phyloP scores from a whole-genome alignment of 164 flowering plant species.

The Chimonanthus praecox region DNA sequence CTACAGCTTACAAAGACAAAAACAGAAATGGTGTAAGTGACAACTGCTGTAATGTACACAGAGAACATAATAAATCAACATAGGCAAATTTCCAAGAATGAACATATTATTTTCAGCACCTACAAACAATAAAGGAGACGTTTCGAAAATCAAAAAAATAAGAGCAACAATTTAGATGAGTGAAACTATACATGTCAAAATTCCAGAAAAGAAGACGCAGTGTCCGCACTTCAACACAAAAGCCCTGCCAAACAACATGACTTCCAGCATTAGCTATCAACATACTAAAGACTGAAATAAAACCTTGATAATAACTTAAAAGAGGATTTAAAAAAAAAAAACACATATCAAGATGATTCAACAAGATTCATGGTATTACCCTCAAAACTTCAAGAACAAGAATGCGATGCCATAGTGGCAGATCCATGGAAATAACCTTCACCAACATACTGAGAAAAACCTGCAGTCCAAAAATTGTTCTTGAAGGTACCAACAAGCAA shows the following conservation, averaged over 20 bases:
- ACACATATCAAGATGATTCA: neutral
- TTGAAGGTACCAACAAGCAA: neutral
- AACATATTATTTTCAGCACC: neutral
- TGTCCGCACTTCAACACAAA: slow-evolving; percentile 95
- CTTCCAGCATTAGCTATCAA: neutral
- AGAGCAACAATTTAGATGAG: neutral
- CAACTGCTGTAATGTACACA: neutral
- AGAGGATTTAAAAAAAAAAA: neutral
- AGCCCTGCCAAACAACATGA: slow-evolving; percentile 54
- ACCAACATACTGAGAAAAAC: slow-evolving; percentile 96
- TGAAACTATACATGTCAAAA: slow-evolving; percentile 83
- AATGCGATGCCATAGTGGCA: slow-evolving; percentile 97
- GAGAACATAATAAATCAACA: neutral
- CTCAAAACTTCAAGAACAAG: slow-evolving; percentile 96
- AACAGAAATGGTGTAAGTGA: neutral
- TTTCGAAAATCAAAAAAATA: neutral
- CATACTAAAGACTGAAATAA: neutral
- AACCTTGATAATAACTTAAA: too few relatives aligned
- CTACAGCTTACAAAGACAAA: neutral
- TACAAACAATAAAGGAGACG: too few relatives aligned
- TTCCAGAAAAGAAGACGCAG: slow-evolving; percentile 83
- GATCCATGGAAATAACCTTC: slow-evolving; percentile 70
- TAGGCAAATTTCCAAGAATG: neutral
- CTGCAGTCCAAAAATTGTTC: slow-evolving; percentile 34
- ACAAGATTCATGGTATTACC: slow-evolving; percentile 39